Evolutionary conservation across 2,329 filamentous ascomycete species (phyloP).

Genomic region (Hypoxylon sp.): DNA sequence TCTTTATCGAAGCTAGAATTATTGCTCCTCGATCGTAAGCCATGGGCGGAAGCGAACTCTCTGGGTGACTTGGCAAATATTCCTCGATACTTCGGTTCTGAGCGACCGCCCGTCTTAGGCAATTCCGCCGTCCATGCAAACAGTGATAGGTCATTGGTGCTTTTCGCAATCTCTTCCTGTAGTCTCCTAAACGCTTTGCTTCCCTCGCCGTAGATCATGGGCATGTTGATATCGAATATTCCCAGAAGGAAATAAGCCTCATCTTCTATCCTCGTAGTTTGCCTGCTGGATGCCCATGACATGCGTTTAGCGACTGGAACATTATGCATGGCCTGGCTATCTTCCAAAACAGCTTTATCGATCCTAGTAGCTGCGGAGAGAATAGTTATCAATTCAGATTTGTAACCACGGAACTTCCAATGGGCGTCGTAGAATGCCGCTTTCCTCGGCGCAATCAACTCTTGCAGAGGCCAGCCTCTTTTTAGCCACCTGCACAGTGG

Average conservation of each 20-base stretch:
- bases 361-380: constrained; percentile 31
- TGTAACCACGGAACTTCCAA: constrained; percentile 29
- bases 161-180: constrained; percentile 36
- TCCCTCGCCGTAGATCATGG: constrained; percentile 41
- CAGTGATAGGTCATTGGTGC: constrained; percentile 35
- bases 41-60: constrained; percentile 6
- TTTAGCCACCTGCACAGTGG: constrained; percentile 28
- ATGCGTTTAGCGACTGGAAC: constrained; percentile 35
- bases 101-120: not conserved
- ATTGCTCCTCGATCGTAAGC: constrained; percentile 2
- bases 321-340: constrained; percentile 20
- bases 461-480: constrained; percentile 37
- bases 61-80: constrained; percentile 15
- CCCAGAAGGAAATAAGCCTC: constrained; percentile 41
- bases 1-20: constrained; percentile 5
- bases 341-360: constrained; percentile 19
- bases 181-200: constrained; percentile 32
- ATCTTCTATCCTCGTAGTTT: constrained; percentile 39
- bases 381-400: constrained; percentile 18
- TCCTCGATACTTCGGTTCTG: constrained; percentile 5
- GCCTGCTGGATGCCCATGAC: constrained; percentile 38
- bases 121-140: constrained; percentile 34
- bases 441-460: constrained; percentile 32
- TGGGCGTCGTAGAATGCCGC: constrained; percentile 34
- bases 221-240: constrained; percentile 40